Evolutionary conservation across 306 rosid genomes (phyloP).

Genomic region (Myrica gale): DNA sequence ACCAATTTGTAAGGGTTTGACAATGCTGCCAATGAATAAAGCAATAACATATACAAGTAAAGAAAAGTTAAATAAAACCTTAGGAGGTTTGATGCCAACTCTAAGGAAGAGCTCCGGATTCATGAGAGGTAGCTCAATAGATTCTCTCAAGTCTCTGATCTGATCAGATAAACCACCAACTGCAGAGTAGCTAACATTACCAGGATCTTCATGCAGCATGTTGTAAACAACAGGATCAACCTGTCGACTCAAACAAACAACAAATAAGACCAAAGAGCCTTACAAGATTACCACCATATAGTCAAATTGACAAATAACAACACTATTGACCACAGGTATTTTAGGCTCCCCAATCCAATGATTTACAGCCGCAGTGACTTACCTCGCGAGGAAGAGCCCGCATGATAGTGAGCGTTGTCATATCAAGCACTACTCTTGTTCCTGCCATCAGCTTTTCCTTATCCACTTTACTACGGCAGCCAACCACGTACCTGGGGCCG

Average conservation of each 20-base stretch:
- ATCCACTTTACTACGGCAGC: slow-evolving; percentile 90
- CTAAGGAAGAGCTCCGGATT: slow-evolving; percentile 93
- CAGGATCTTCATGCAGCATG: slow-evolving; percentile 98
- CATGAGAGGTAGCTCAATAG: slow-evolving; percentile 91
- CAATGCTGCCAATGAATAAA: background rate
- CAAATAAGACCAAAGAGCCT: slow-evolving; percentile 9
- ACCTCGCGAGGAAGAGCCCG: slow-evolving; percentile 98
- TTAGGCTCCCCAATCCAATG: background rate
- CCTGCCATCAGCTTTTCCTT: slow-evolving; percentile 86
- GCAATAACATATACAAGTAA: background rate
- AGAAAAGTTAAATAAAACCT: slow-evolving; percentile 43
- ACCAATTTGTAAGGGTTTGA: background rate
- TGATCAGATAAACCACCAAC: slow-evolving; percentile 99
- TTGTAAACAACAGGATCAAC: slow-evolving; percentile 93
- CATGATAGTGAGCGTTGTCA: slow-evolving; percentile 91
- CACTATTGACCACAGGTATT: slow-evolving; percentile 8
- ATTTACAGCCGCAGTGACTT: slow-evolving; percentile 24
- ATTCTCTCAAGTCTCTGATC: slow-evolving; percentile 94
- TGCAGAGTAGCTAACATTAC: slow-evolving; percentile 95
- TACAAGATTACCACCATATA: slow-evolving; percentile 11
- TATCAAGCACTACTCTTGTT: slow-evolving; percentile 92
- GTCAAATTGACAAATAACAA: slow-evolving; percentile 5
- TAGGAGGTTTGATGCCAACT: slow-evolving; percentile 98
- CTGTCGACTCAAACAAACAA: slow-evolving; percentile 42
- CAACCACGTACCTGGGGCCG: slow-evolving; percentile 92